Base-by-base conservation (phyloP, 2,329 filamentous ascomycete genomes). In the Raffaelea ambrosiae region DNA sequence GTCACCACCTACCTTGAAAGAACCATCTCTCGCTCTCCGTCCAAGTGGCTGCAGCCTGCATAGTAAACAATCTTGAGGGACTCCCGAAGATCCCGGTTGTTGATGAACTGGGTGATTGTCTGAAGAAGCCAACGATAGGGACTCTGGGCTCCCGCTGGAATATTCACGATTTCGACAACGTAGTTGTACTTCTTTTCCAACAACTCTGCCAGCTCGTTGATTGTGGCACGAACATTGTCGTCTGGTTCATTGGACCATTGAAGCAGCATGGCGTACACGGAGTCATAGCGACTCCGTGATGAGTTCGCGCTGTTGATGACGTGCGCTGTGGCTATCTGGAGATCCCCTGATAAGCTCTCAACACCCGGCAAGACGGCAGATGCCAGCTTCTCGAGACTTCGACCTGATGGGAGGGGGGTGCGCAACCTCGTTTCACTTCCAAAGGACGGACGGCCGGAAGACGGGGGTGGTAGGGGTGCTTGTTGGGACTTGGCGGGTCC, bases 11-110 rank as follows among this genome's bases (percentile, higher is more conserved):
- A 78, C 77, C 76, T 79, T 40, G 76, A 68, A 38, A 81, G 63
- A 29, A 78, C 67, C 73, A 79, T 78, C 53, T 79, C 73, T 40
- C 74, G 66, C 48, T 79, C 72, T 7, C 65, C 67, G 53, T 80
- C 73, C 22, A 80, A 62, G 54, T 71, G 76, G 38, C 71, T 77
- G 48, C 74, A 67, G 7, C 77, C 77, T 14, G 68, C 71, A 55
- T 81, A 81, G 57, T 77, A 79, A 42, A 81, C 69, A 48, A 81
- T 71, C 56, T 80, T 80, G 48, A 81, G 59, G 19, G 74, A 70
- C 54, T 80, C 76, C 38, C 76, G 71, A 45, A 72, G 68, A 52
- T 80, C 74, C 36, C 67, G 66, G 22, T 72, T 68, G 48, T 74
- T 73, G 42, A 74, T 67, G 58, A 79, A 80, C 38, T 72, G 67